These are phyloP conservation scores for Plasmodium fragile DNA, from an alignment of 169 alveolate genomes.

Conservation along the genomic window DNA sequence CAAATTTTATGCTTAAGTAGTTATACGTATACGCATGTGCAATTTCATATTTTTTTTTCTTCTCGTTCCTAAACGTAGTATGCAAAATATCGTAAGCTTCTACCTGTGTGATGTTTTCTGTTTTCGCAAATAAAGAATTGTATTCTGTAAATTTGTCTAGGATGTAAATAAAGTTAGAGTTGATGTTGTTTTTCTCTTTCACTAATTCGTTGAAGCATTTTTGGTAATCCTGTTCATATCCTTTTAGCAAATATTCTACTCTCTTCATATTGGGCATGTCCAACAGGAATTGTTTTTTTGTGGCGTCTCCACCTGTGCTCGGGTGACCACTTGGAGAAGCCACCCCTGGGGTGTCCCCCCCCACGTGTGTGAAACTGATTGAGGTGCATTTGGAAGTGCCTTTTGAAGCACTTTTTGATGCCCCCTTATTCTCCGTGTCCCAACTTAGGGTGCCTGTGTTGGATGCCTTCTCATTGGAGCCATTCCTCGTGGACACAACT, in stretches of 20 bases:
- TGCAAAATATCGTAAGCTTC: conserved; percentile 59
- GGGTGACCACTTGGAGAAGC: neutral
- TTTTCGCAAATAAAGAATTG: conserved; percentile 38
- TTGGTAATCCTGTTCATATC: conserved; percentile 58
- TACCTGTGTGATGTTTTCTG: conserved; percentile 53
- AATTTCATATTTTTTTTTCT: conserved; percentile 66
- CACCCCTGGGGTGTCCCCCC: neutral
- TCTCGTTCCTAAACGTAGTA: conserved; percentile 6
- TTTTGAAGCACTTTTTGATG: neutral
- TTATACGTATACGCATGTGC: conserved; percentile 74
- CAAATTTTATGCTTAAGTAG: conserved; percentile 49
- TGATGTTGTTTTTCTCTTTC: neutral
- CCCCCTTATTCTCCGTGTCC: neutral
- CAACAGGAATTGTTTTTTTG: neutral
- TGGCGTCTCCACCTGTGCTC: neutral
- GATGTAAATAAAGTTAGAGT: conserved; percentile 3
- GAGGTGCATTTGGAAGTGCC: neutral
- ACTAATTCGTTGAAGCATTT: conserved; percentile 53
- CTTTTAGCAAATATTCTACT: conserved; percentile 55
- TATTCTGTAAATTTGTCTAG: conserved; percentile 62
- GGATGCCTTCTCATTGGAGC: conserved; percentile 26
- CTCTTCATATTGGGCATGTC: conserved; percentile 59
- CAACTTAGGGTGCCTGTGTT: neutral
- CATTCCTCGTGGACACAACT: conserved; percentile 41
- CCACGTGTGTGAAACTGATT: neutral